Base-by-base conservation (phyloP, 2,329 filamentous ascomycete species). In the Venturia aucupariae region DNA sequence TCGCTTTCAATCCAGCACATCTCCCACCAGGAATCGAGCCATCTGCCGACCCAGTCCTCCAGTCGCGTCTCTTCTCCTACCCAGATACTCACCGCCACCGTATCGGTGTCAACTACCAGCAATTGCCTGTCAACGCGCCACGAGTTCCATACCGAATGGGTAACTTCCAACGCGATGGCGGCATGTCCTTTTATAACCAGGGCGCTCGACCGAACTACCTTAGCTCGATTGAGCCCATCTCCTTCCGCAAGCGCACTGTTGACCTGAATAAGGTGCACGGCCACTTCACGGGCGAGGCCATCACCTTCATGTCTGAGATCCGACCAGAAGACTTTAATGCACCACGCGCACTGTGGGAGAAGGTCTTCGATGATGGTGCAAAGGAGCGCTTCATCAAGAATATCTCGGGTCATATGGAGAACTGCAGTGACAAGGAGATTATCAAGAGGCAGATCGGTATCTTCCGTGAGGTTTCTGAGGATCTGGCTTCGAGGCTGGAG, bases 161-260 rank as follows among this genome's bases (percentile, higher is more conserved):
- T 69, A 88, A 88, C 67, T 89, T 86, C 79, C 87, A 90, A 73
- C 84, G 89, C 67, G 88, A 91, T 70, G 89, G 89, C 19, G 72
- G 74, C 66, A 91, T 90, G 87, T 83, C 86, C 1, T 84, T 85
- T 69, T 80, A 82, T 71, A 88, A 90, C 75, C 84, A 86, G 69
- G 84, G 84, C 62, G 77, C 80, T 3, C 81, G 84, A 67, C 81
- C 83, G 17, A 80, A 81, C 69, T 86, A 85, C 71, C 78, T 82
- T 15, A 80, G 78, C 41, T 82, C 80, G 11, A 81, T 82, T 61
- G 72, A 81, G 70, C 81, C 81, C 0, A 79, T 82, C 57, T 70
- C 70, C n/a, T 81, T 82, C 75, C 75, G 74, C 54, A 67, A 79
- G 60, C 76, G 81, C 39, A 72, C 70, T 6, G 74, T 81, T 60